Base-by-base conservation (phyloP, 371 early-diverging fungal genomes). In the Phascolomyces articulosus region DNA sequence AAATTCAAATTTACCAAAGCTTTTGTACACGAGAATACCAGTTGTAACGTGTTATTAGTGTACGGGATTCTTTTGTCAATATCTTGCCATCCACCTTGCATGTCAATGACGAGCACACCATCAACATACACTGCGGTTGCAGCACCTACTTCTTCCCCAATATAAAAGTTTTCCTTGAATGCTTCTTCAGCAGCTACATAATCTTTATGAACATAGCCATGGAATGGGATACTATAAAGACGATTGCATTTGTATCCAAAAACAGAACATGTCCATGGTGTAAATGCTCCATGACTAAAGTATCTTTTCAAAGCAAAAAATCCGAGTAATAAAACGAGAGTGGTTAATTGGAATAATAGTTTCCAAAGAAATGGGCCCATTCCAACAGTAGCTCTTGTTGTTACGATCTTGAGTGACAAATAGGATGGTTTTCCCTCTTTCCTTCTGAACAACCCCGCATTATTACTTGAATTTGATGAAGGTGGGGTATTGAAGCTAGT, bases 11-110 rank as follows among this genome's bases (percentile, higher is more conserved):
- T 57, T 70, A 87, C 85, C 64, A 91, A 67, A 7, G 68, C 75
- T 71, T 91, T 91, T 34, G 87, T 84, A 40, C 79, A 70, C 0
- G 91, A 91, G 66, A 84, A 91, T 6, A 91, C 88, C 59, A 88
- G 77, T 67, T 87, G 87, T 38, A 93, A 68, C 0, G 86, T 85
- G 29, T 74, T 62, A 38, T 84, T 72, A 40, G 80, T 70, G 63
- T 89, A 93, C 4, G 62, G 69, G 1, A 64, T 71, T 2, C 59
- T 66, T 11, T 66, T 65, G 27, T 71, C 68, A 10, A 67, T 51
- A 58, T 89, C 86, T 60, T 80, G 83, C 79, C 79, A 82, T 3
- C 93, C 93, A 13, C 89, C 90, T 41, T 78, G 74, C 20, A 91
- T 70, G 60, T 90, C 85, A 0, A 90, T 77, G 3, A 91, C 88